Base-by-base conservation (phyloP, 371 early-diverging fungal species). In the Rhizomucor pusillus region DNA sequence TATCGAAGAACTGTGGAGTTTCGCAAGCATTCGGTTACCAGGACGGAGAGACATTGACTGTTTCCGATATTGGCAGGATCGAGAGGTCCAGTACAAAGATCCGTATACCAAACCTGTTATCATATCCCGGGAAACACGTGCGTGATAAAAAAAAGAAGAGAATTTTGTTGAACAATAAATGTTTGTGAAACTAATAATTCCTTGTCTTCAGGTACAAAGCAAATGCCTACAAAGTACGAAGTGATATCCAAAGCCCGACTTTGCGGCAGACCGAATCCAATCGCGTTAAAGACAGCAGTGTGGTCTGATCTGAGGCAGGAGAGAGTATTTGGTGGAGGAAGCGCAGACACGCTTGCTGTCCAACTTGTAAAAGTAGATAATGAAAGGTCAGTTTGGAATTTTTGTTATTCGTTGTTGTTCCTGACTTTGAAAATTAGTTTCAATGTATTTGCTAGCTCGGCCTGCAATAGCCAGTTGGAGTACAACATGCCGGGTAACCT, bases 401-500 rank as follows among this genome's bases (percentile, higher is more conserved):
- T 18, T 23, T 12, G 29, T 7, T 12, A 43, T 52, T 19, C 52
- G 43, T 5, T 9, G 37, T 9, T 14, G 37, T 9, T 14, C 37
- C 11, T 37, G 11, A 37, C 37, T 37, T 9, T 16, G 41, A 41
- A 41, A 41, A 37, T 11, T 41, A 52, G 60, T 49, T 43, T 66
- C 50, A 53, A 35, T 13, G 48, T 75, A 4, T 62, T 63, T 10
- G 59, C 56, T 1, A 72, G 69, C 1, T 67, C 66, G 10, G 47
- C 66, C 1, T 75, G 75, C 53, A 69, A 71, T 54, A 67, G 65
- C 29, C 63, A 75, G 13, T 37, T 60, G 1, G 67, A 66, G 22
- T 75, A 71, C 35, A 75, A 75, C 41, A 48, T 67, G 47, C 69
- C 70, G 36, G 75, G 75, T 0, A 75, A 75, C 43, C 41, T 75